A percentile compares a stretch with the other conserved stretches of the same genome.
phyloP scores from a whole-genome alignment of 805 yeast species.

The Starmerella apis region DNA sequence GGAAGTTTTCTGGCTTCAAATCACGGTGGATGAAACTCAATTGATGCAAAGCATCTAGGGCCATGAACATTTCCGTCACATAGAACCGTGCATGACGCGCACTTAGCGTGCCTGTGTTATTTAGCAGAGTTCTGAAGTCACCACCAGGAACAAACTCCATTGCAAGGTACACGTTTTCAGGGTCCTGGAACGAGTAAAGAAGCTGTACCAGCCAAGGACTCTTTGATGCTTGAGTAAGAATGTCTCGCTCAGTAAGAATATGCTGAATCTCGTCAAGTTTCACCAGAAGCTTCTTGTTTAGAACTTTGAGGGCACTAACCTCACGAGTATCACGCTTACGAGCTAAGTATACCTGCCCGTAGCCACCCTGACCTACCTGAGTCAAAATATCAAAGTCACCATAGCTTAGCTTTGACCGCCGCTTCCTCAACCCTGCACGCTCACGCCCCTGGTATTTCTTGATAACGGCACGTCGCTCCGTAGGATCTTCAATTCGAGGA shows the following conservation, averaged over 20 bases:
- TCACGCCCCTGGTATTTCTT: conserved; percentile 73
- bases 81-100: conserved; percentile 95
- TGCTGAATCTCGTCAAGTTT: conserved; percentile 93
- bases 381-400: conserved; percentile 94
- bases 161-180: conserved; percentile 80
- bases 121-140: conserved; percentile 86
- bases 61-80: conserved; percentile 89
- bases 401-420: conserved; percentile 84
- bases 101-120: conserved; percentile 82
- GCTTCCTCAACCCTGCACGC: conserved; percentile 69
- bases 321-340: conserved; percentile 88
- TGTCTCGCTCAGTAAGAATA: conserved; percentile 91
- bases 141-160: conserved; percentile 99
- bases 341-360: conserved; percentile 96
- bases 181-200: conserved; percentile 89
- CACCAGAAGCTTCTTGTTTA: conserved; percentile 74
- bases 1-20: conserved; percentile 86
- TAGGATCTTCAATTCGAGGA: conserved; percentile 28
- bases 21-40: conserved; percentile 96
- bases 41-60: conserved; percentile 87
- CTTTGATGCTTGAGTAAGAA: conserved; percentile 78
- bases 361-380: conserved; percentile 99
- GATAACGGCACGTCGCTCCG: conserved; percentile 53
- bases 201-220: conserved; percentile 93
- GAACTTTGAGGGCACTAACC: conserved; percentile 86